These are phyloP conservation scores for Penicillium sclerotigenum DNA, from an alignment of 2,329 filamentous ascomycete species.

Conservation along the genomic window DNA sequence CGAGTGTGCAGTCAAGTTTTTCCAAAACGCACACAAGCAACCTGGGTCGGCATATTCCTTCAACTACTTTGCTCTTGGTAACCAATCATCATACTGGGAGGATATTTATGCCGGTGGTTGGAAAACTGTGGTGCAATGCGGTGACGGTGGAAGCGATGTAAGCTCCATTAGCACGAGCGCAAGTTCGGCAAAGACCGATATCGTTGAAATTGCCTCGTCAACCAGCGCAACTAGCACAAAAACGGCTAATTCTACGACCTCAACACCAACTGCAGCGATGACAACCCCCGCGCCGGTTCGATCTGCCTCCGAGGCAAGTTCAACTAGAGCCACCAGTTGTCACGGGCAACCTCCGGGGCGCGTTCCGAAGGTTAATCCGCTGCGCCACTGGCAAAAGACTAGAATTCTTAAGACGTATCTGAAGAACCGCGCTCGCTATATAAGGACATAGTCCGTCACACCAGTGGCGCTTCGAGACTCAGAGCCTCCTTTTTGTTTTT, in stretches of 20 bases:
- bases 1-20: constrained; percentile 27
- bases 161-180: constrained; percentile 12
- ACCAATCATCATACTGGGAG: constrained; percentile 26
- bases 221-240: constrained; percentile 5
- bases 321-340: constrained; percentile 17
- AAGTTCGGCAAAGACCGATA: constrained; percentile 11
- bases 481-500: constrained; percentile 7
- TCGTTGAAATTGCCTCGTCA: background rate
- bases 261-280: background rate
- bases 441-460: no score
- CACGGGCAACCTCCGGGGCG: no score
- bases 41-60: constrained; percentile 29
- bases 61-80: constrained; percentile 21
- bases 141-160: constrained; percentile 14
- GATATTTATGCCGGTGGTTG: constrained; percentile 25
- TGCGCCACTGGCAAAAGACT: no score
- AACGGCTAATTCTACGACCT: constrained; percentile 1
- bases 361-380: no score
- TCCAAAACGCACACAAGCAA: constrained; percentile 27
- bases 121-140: constrained; percentile 20
- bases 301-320: constrained; percentile 8
- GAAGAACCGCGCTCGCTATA: no score
- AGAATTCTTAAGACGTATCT: no score
- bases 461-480: constrained; percentile 18
- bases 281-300: background rate